A percentile compares a stretch with the other conserved stretches of the same genome.
Evolutionary conservation across 2,329 filamentous ascomycete genomes (phyloP).

Genomic region (Trichoderma lentiforme): DNA sequence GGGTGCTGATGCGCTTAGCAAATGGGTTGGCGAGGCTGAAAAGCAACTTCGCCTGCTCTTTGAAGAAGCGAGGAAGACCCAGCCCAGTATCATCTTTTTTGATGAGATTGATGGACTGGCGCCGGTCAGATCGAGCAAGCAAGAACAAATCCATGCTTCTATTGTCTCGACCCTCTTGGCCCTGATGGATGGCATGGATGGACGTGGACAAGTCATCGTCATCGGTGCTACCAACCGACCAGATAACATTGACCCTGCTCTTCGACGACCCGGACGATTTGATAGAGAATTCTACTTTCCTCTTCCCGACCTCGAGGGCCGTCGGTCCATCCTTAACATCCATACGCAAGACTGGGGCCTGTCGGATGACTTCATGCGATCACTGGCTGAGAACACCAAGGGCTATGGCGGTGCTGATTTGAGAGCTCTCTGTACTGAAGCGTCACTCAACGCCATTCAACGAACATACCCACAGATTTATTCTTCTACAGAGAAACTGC

Average conservation of each 20-base stretch:
- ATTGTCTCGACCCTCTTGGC: conserved; percentile 94
- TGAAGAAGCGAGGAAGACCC: conserved; percentile 90
- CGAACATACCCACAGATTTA: conserved; percentile 97
- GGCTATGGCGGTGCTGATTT: conserved; percentile 96
- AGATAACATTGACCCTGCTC: conserved; percentile 93
- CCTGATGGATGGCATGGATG: conserved; percentile 97
- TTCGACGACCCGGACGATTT: conserved; percentile 89
- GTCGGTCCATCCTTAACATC: conserved; percentile 87
- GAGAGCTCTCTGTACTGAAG: conserved; percentile 90
- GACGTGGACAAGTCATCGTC: conserved; percentile 95
- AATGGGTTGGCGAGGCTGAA: conserved; percentile 98
- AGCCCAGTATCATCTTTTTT: conserved; percentile 99
- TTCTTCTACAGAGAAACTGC: conserved; percentile 79
- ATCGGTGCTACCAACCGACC: conserved; percentile 98
- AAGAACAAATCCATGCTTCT: conserved; percentile 97
- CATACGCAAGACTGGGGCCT: conserved; percentile 94
- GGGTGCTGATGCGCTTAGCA: conserved; percentile 93
- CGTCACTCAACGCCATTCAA: conserved; percentile 92
- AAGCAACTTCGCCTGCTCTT: conserved; percentile 90
- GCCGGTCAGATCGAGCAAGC: conserved; percentile 93
- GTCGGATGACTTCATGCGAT: conserved; percentile 72
- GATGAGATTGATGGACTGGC: conserved; percentile 98
- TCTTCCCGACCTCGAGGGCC: conserved; percentile 74
- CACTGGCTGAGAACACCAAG: conserved; percentile 84
- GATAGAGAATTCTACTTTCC: conserved; percentile 99